Evolutionary conservation across 2,329 filamentous ascomycete species (phyloP), one percentile per base, ranked within the genome.

Genomic region (Trichoderma semiorbis): DNA sequence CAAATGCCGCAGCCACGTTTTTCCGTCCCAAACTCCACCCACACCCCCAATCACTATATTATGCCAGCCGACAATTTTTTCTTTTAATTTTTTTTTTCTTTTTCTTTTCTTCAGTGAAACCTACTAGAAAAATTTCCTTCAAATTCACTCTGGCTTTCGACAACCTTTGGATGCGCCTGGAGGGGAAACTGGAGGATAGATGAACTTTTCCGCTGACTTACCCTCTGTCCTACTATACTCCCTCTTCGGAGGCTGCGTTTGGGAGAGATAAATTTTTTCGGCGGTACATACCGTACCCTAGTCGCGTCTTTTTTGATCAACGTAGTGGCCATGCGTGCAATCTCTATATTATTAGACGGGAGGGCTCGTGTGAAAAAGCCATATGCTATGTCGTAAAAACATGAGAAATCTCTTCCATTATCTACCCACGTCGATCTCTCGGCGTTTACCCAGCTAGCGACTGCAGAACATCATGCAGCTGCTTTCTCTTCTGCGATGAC

Each of bases 151-250:
- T 88, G 86, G 84, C 82, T 83, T 87, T 85, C 84, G 82, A 82
- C 84, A 79, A 81, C 81, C 82, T 80, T 83, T 84, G 87, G 84
- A 86, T 84, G 84, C 78, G 74, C 75, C 81, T 84, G 86, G 90
- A 91, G 89, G 90, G 90, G 90, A 92, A 92, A 91, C 83, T 87
- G 89, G 86, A 89, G 89, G 89, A 89, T 78, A 92, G 89, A 90
- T 77, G 71, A 80, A 84, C 71, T 78, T 75, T 78, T 75, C 80
- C 83, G 82, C 80, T 80, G 81, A 81, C 84, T 86, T 86, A 85
- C 85, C 84, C 80, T 85, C 81, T 85, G 82, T 78, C 79, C 82
- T 81, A 77, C 79, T 69, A 81, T 81, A 80, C 77, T 75, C 72
- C 77, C 75, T 75, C 75, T 76, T 72, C 71, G 73, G 74, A 71